Percentiles rank a stretch among this genome's conserved stretches.
Evolutionary conservation across 306 rosid genomes (phyloP).

Genomic region (Hippophae tibetana): DNA sequence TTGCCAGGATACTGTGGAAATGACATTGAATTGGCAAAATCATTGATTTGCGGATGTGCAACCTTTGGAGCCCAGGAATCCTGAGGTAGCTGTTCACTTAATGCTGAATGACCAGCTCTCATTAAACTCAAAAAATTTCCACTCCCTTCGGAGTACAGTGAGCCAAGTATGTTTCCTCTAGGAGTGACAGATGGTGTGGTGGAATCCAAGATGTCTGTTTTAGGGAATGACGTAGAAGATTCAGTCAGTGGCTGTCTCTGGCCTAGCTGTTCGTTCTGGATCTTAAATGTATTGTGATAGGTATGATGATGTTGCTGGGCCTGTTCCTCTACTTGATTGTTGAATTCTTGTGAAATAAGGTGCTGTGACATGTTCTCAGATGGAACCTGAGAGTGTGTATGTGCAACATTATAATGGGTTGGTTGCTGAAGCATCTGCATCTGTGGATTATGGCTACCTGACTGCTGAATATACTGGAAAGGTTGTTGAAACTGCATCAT

Average conservation of each 20-base stretch:
- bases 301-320: conserved; percentile 45
- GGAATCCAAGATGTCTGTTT: conserved; percentile 25
- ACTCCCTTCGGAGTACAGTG: conserved; percentile 61
- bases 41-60: conserved; percentile 42
- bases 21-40: conserved; percentile 46
- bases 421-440: conserved; percentile 66
- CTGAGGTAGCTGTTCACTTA: conserved; percentile 55
- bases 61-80: conserved; percentile 50
- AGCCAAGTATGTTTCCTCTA: conserved; percentile 43
- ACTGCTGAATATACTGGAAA: conserved; percentile 54
- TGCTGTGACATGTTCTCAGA: conserved; percentile 47
- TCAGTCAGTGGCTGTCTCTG: conserved; percentile 44
- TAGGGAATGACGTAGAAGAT: too few species aligned
- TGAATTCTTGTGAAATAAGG: conserved; percentile 42
- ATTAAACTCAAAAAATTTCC: conserved; percentile 44
- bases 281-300: conserved; percentile 39
- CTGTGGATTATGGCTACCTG: conserved; percentile 41
- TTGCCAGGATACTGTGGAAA: conserved; percentile 48
- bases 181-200: conserved; percentile 40
- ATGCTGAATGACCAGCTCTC: conserved; percentile 48
- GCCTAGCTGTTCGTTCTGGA: conserved; percentile 55
- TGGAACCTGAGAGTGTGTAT: conserved; percentile 42
- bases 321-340: conserved; percentile 44
- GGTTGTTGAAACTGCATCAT: conserved; percentile 74
- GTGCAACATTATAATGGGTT: conserved; percentile 40